phyloP scores from a whole-genome alignment of 768 basidiomycete species.

The Tylopilus sp. region DNA sequence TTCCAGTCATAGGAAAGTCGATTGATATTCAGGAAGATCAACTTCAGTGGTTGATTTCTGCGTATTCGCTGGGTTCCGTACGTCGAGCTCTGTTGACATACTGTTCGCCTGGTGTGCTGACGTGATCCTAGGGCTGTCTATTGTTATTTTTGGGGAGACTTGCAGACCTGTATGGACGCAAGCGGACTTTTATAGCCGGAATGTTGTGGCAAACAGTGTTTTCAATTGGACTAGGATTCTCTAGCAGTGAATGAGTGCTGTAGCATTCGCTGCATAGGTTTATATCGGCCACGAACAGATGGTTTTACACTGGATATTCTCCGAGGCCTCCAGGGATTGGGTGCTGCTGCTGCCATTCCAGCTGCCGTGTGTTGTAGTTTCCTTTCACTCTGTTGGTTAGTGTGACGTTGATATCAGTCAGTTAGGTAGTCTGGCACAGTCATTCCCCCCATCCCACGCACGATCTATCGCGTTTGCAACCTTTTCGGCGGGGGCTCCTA shows the following conservation, averaged over 20 bases:
- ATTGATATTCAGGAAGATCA: constrained; percentile 47
- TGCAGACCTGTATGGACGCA: constrained; percentile 77
- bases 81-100: constrained; percentile 15
- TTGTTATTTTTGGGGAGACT: constrained; percentile 72
- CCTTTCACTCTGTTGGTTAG: not conserved
- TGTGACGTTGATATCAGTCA: too few relatives aligned
- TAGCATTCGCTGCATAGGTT: not conserved
- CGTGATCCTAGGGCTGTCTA: constrained; percentile 60
- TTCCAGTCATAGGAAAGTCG: constrained; percentile 49
- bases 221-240: constrained; percentile 63
- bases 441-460: constrained; percentile 64
- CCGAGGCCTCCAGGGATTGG: constrained; percentile 75
- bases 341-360: constrained; percentile 71
- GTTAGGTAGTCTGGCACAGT: too few relatives aligned
- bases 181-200: constrained; percentile 61
- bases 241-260: constrained; percentile 37
- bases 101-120: not conserved
- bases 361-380: constrained; percentile 48
- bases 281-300: constrained; percentile 35
- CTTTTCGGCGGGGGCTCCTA: constrained; percentile 82
- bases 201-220: constrained; percentile 50
- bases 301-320: constrained; percentile 62
- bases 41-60: constrained; percentile 66
- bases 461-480: constrained; percentile 78
- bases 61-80: constrained; percentile 65